Base-by-base conservation (phyloP, 2,329 filamentous ascomycete species). In the Scedosporium aurantiacum region DNA sequence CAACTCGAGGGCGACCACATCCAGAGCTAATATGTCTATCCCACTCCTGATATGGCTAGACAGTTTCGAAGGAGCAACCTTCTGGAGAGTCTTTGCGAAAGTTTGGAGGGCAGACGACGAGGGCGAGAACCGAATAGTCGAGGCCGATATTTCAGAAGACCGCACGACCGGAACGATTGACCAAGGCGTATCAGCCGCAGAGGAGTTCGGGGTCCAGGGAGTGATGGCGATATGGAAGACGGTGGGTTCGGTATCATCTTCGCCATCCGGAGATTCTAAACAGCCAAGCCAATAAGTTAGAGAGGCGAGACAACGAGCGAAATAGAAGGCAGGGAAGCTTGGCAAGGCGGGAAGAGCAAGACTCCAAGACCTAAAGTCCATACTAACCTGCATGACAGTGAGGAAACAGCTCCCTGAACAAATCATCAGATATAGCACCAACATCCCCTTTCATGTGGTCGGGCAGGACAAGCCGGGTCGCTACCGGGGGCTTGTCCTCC, bases 401-500 rank as follows among this genome's bases (percentile, higher is more conserved):
- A 64, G 89, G 86, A 75, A 95, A 91, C 59, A 97, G 81, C 70
- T 95, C 89, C 56, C 82, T 79, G 68, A 92, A 91, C 59, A 99
- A 80, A 72, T 96, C 91, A 68, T 91, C 87, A 12, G 93, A 96
- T 60, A 97, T 75, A 65, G 94, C 83, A 65, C 91, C 94, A 64
- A 92, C 82, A 70, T 96, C 90, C 60, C 90, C 90, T 74, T 88
- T 90, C 68, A 96, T 80, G 72, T 89, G 87, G 70, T 91, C 89
- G 73, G 96, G 91, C 62, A 97, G 83, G 43, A 95, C 82, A 58
- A 97, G 79, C 62, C 89, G 86, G 62, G 91, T 92, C 63, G 89
- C 82, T 63, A 96, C 80, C 52, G 92, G 82, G 6, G 88, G 82
- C 72, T 89, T 91, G 72, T 94, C 84, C 66, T 84, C 61, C 58